These are phyloP conservation scores for Lonicera japonica DNA, from an alignment of 129 eudicot genomes.

Conservation along the genomic window DNA sequence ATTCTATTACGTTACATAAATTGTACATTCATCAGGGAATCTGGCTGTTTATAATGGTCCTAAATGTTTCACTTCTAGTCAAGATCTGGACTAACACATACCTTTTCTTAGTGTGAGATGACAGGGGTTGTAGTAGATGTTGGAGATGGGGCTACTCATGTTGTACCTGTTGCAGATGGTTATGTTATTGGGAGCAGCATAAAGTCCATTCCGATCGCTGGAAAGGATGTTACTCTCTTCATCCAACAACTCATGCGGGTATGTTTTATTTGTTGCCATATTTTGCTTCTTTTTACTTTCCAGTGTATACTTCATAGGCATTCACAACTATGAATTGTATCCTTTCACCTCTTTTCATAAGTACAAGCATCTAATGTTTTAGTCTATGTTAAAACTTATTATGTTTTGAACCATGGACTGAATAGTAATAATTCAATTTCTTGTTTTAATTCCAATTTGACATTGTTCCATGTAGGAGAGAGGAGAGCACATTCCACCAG, in stretches of 20 bases:
- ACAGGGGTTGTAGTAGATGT: conserved; percentile 98
- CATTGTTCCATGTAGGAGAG: conserved; percentile 64
- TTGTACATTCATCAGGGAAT: background rate
- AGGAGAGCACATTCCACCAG: conserved; percentile 96
- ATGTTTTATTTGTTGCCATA: conserved; percentile 3
- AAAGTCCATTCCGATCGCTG: conserved; percentile 79
- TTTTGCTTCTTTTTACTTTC: too few species aligned
- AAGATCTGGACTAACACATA: conserved; percentile 15
- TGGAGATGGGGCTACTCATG: conserved; percentile 97
- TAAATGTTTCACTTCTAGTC: background rate
- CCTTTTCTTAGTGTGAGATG: conserved; percentile 83
- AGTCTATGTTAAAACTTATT: background rate
- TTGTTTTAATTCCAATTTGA: background rate
- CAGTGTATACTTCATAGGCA: too few species aligned
- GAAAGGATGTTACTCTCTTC: conserved; percentile 81
- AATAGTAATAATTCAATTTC: background rate
- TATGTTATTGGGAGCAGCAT: conserved; percentile 98
- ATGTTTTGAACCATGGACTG: background rate
- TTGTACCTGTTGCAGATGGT: conserved; percentile 99
- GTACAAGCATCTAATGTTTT: background rate
- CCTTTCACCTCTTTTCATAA: too few species aligned
- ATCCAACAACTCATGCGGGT: conserved; percentile 93
- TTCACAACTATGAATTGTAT: too few species aligned
- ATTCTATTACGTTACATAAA: background rate
- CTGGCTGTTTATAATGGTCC: background rate